These are phyloP conservation scores for Penicillium sp. DNA, from an alignment of 2,329 filamentous ascomycete genomes.

Conservation along the genomic window DNA sequence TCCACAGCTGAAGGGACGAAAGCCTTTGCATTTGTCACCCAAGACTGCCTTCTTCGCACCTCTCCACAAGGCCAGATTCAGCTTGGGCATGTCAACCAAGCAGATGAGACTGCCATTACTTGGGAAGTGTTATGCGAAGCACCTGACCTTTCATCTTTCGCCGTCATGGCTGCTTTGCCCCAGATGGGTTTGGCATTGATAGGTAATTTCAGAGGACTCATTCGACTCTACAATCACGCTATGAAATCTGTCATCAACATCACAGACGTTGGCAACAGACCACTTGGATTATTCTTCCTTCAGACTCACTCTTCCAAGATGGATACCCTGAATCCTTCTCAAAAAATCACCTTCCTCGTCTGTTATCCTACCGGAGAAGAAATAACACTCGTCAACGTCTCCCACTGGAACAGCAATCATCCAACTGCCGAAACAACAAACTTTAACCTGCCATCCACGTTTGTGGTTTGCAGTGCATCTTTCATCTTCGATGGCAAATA, in stretches of 20 bases:
- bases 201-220: slow-evolving; percentile 29
- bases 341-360: slow-evolving; percentile 24
- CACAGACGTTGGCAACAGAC: slow-evolving; percentile 23
- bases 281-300: slow-evolving; percentile 29
- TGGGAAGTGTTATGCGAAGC: slow-evolving; percentile 29
- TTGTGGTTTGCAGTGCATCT: slow-evolving; percentile 52
- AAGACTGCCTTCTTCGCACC: slow-evolving; percentile 31
- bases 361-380: slow-evolving; percentile 24
- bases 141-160: slow-evolving; percentile 31
- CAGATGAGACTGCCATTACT: slow-evolving; percentile 11
- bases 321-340: slow-evolving; percentile 1
- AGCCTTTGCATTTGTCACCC: slow-evolving; percentile 34
- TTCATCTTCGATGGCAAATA: slow-evolving; percentile 30
- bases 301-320: slow-evolving; percentile 7
- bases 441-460: slow-evolving; percentile 41
- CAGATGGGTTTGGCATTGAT: slow-evolving; percentile 33
- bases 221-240: slow-evolving; percentile 36
- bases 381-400: slow-evolving; percentile 29
- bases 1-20: slow-evolving; percentile 19
- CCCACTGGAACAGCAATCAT: slow-evolving; percentile 8
- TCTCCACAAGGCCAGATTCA: slow-evolving; percentile 31
- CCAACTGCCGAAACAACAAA: slow-evolving; percentile 39
- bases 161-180: slow-evolving; percentile 29
- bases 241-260: slow-evolving; percentile 27
- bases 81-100: slow-evolving; percentile 22